phyloP scores from a whole-genome alignment of 1,139 yeast genomes.

The Candida gigantensis region DNA sequence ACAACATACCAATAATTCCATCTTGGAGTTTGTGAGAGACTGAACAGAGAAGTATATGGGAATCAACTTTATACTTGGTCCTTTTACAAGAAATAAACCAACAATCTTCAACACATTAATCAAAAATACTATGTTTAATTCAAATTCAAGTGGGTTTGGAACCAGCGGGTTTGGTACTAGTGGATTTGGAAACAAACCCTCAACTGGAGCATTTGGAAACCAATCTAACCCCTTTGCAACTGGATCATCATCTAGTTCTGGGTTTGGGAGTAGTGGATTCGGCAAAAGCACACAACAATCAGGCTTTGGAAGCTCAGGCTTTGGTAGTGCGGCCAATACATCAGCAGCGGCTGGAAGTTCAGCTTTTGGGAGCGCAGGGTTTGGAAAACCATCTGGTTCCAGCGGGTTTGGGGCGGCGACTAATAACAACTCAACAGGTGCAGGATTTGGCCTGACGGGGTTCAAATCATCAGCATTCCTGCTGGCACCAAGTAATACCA shows the following conservation, averaged over 20 bases:
- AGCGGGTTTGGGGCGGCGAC: slow-evolving; percentile 9
- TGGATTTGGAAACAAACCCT: slow-evolving; percentile 21
- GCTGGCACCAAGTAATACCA: slow-evolving; percentile 3
- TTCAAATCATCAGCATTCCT: slow-evolving; percentile 7
- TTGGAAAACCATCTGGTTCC: slow-evolving; percentile 10
- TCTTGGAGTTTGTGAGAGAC: too few species aligned
- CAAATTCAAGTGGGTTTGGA: slow-evolving; percentile 11
- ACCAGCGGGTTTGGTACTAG: slow-evolving; percentile 23
- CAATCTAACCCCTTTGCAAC: slow-evolving; percentile 14
- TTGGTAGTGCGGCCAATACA: slow-evolving; percentile 8
- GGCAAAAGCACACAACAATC: neutral
- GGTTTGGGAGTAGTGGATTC: slow-evolving; percentile 3
- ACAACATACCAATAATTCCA: too few species aligned
- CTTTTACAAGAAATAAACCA: too few species aligned
- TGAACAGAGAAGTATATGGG: too few species aligned
- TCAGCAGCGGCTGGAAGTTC: slow-evolving; percentile 8
- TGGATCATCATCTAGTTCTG: slow-evolving; percentile 8
- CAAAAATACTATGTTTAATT: slow-evolving; percentile 4
- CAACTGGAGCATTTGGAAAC: slow-evolving; percentile 16
- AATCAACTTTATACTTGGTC: too few species aligned
- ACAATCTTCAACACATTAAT: too few species aligned
- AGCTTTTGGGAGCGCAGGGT: slow-evolving; percentile 13
- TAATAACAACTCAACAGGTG: neutral
- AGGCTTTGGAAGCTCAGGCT: slow-evolving; percentile 14
- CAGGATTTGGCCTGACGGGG: slow-evolving; percentile 7